Evolutionary conservation across 2,329 filamentous ascomycete species (phyloP).

Genomic region (Immersiporthe knoxdaviesiana): DNA sequence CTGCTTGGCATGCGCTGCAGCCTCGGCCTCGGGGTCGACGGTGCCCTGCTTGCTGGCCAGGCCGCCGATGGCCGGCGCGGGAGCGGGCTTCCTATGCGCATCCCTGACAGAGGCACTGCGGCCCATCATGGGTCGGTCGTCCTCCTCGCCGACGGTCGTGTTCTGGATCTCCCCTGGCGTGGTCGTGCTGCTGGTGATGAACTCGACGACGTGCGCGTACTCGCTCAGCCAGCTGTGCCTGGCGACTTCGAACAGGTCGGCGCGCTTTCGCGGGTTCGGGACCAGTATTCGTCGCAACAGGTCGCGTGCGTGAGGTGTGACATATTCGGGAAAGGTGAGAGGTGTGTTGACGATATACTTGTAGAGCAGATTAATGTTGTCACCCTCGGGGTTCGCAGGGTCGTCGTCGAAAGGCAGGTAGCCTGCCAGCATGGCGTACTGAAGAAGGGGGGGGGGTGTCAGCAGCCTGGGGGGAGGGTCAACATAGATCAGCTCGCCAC

Average conservation of each 20-base stretch:
- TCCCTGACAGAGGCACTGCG: slow-evolving; percentile 93
- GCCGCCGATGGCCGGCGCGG: slow-evolving; percentile 58
- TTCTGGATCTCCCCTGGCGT: slow-evolving; percentile 84
- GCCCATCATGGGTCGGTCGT: slow-evolving; percentile 67
- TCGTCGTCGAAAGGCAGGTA: slow-evolving; percentile 98
- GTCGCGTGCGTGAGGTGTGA: slow-evolving; percentile 94
- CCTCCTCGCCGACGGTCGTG: slow-evolving; percentile 66
- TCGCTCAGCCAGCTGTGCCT: slow-evolving; percentile 98
- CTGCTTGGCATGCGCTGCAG: slow-evolving; percentile 55
- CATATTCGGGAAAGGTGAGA: slow-evolving; percentile 97
- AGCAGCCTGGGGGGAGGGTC: slow-evolving; percentile 12
- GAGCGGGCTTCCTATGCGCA: slow-evolving; percentile 67
- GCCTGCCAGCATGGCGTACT: slow-evolving; percentile 99
- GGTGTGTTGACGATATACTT: slow-evolving; percentile 99
- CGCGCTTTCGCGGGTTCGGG: slow-evolving; percentile 90
- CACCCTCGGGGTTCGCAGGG: slow-evolving; percentile 95
- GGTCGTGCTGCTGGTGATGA: slow-evolving; percentile 95
- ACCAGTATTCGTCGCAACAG: slow-evolving; percentile 91
- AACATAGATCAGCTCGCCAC: not conserved
- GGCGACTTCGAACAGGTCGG: slow-evolving; percentile 95
- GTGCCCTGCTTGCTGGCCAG: slow-evolving; percentile 74
- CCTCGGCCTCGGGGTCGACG: slow-evolving; percentile 68
- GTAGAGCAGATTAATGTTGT: slow-evolving; percentile 98
- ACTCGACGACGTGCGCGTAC: slow-evolving; percentile 93
- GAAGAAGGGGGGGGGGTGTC: slow-evolving; percentile 30